These are phyloP conservation scores for Hypoxylon sp. DNA, from an alignment of 2,329 filamentous ascomycete genomes.

Conservation along the genomic window DNA sequence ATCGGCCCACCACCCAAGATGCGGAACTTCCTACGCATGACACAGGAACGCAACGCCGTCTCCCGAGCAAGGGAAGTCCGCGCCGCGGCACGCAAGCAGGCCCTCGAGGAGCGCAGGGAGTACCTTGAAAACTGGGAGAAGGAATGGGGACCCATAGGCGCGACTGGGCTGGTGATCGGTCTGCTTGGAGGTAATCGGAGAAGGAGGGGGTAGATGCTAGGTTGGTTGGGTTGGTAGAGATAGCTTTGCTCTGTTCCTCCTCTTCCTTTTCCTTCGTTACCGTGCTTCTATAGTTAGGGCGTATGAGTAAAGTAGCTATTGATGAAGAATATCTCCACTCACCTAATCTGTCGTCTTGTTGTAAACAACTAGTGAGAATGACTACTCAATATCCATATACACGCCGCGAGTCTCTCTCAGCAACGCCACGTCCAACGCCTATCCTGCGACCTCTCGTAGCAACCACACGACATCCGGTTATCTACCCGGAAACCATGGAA, in stretches of 20 bases:
- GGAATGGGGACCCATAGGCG: slow-evolving; percentile 34
- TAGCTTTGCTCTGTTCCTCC: neutral
- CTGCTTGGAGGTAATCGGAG: slow-evolving; percentile 21
- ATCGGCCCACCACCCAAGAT: slow-evolving; percentile 33
- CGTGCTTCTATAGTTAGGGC: neutral
- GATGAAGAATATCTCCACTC: neutral
- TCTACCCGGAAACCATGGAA: neutral
- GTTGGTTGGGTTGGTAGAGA: neutral
- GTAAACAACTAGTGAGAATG: neutral
- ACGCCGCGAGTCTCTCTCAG: neutral
- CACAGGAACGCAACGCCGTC: slow-evolving; percentile 35
- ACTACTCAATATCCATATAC: neutral
- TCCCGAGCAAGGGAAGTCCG: slow-evolving; percentile 1
- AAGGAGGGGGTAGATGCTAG: slow-evolving; percentile 4
- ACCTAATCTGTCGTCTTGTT: neutral
- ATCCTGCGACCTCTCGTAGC: neutral
- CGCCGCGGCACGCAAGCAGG: slow-evolving; percentile 13
- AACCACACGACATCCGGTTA: neutral
- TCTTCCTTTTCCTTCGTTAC: neutral
- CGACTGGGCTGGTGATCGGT: neutral
- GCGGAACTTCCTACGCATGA: slow-evolving; percentile 38
- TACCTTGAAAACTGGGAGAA: slow-evolving; percentile 36
- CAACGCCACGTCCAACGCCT: neutral
- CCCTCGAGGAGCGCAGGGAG: slow-evolving; percentile 18
- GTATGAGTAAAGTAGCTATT: neutral